phyloP scores from a whole-genome alignment of 306 rosid species.

The Cercis canadensis region DNA sequence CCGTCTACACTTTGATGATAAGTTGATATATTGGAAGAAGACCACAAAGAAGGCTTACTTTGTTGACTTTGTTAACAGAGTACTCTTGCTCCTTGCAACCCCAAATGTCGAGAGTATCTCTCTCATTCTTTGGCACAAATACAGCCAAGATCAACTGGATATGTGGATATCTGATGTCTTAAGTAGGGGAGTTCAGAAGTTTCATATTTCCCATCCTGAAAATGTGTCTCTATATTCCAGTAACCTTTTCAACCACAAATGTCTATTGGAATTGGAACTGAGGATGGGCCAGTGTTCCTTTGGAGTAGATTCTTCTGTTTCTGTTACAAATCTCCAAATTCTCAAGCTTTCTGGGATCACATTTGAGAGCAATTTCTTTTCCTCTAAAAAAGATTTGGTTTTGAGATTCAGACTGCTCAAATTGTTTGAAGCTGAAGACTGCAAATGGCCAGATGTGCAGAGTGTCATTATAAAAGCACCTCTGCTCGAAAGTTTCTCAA shows the following conservation, averaged over 20 bases:
- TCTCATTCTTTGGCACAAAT: neutral
- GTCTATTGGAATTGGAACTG: neutral
- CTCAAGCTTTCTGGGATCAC: neutral
- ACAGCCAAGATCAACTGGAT: neutral
- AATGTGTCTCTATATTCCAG: neutral
- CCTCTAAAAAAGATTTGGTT: neutral
- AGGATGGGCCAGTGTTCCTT: neutral
- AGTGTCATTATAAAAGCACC: neutral
- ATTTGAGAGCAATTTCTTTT: neutral
- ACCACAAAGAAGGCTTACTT: neutral
- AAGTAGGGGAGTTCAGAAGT: neutral
- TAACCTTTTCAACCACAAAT: neutral
- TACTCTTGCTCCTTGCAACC: neutral
- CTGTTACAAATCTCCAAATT: neutral
- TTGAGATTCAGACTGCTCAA: neutral
- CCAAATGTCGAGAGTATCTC: neutral
- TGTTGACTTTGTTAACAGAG: neutral
- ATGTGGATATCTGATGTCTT: neutral
- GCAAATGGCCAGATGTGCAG: neutral
- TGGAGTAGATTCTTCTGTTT: neutral
- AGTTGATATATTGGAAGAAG: no score
- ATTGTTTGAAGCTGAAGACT: neutral
- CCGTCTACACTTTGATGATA: no score
- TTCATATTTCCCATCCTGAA: neutral
- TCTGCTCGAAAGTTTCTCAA: neutral